phyloP scores from a whole-genome alignment of 805 yeast genomes.

The Myxozyma neotropica region DNA sequence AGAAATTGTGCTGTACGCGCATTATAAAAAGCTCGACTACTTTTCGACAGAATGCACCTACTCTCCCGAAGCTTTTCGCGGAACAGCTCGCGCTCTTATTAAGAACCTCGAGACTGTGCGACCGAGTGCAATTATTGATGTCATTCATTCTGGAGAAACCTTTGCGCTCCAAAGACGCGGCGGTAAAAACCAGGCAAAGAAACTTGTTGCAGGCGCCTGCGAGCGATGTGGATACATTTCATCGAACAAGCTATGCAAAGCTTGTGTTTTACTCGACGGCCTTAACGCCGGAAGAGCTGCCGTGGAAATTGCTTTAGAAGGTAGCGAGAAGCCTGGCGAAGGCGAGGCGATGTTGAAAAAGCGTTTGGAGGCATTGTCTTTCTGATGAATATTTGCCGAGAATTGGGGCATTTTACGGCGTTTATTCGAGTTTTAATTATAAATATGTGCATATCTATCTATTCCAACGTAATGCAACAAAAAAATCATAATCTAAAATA shows the following conservation, averaged over 20 bases:
- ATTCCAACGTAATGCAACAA: too few relatives aligned
- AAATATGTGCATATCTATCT: too few relatives aligned
- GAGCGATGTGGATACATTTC: slow-evolving; percentile 90
- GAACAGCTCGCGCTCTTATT: slow-evolving; percentile 91
- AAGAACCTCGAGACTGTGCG: slow-evolving; percentile 87
- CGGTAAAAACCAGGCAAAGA: slow-evolving; percentile 20
- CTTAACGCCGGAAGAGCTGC: slow-evolving; percentile 58
- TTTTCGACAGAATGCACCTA: slow-evolving; percentile 97
- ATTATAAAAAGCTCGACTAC: slow-evolving; percentile 90
- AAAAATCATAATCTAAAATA: too few relatives aligned
- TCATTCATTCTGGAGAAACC: slow-evolving; percentile 91
- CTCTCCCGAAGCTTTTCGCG: slow-evolving; percentile 98
- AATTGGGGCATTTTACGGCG: too few relatives aligned
- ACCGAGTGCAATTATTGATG: slow-evolving; percentile 91
- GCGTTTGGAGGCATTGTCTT: slow-evolving; percentile 19
- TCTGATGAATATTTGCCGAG: too few relatives aligned
- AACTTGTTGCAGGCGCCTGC: slow-evolving; percentile 52
- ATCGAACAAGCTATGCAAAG: slow-evolving; percentile 86
- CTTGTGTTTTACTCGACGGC: slow-evolving; percentile 85
- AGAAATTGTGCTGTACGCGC: slow-evolving; percentile 96
- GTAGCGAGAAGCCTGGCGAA: neutral
- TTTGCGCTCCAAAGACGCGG: slow-evolving; percentile 51
- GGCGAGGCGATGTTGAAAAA: slow-evolving; percentile 10
- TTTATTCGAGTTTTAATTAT: too few relatives aligned
- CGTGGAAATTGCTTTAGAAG: slow-evolving; percentile 6